Conservation (phyloP, 306 rosid species). For the Fagus crenata region DNA sequence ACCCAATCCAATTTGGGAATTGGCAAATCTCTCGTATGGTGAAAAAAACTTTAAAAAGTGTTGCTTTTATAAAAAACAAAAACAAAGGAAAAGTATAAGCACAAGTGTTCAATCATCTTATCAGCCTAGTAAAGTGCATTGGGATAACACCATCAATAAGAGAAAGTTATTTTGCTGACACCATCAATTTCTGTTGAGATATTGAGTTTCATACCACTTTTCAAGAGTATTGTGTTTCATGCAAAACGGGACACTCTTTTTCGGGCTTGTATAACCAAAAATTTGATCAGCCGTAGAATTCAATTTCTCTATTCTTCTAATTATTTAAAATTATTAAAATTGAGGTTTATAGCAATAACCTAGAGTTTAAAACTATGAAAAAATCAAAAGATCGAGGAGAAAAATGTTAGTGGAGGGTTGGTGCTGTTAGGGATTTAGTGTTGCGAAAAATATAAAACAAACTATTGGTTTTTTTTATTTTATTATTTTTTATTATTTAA, state of each 20-base stretch:
- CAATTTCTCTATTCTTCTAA: too few relatives aligned
- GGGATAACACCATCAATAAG: constrained; percentile 12
- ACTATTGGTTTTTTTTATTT: too few relatives aligned
- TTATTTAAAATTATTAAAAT: too few relatives aligned
- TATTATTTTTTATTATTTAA: too few relatives aligned
- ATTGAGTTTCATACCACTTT: neutral
- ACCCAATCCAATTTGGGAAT: constrained; percentile 17
- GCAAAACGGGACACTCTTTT: neutral
- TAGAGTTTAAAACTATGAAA: too few relatives aligned
- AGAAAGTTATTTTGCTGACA: neutral
- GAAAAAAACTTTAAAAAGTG: neutral
- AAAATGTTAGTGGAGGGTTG: too few relatives aligned
- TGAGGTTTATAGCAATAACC: too few relatives aligned
- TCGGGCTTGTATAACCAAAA: neutral
- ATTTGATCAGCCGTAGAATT: neutral
- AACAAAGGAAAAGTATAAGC: neutral
- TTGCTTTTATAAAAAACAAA: neutral
- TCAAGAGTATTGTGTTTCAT: neutral
- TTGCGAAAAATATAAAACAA: too few relatives aligned
- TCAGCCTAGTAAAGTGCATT: constrained; percentile 18
- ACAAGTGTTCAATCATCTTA: constrained; percentile 33
- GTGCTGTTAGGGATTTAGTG: too few relatives aligned
- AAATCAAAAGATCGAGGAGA: too few relatives aligned
- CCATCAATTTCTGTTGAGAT: neutral
- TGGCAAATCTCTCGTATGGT: neutral